Conservation (phyloP, 1,284 basidiomycete genomes). For the Cutaneotrichosporon cavernicola region DNA sequence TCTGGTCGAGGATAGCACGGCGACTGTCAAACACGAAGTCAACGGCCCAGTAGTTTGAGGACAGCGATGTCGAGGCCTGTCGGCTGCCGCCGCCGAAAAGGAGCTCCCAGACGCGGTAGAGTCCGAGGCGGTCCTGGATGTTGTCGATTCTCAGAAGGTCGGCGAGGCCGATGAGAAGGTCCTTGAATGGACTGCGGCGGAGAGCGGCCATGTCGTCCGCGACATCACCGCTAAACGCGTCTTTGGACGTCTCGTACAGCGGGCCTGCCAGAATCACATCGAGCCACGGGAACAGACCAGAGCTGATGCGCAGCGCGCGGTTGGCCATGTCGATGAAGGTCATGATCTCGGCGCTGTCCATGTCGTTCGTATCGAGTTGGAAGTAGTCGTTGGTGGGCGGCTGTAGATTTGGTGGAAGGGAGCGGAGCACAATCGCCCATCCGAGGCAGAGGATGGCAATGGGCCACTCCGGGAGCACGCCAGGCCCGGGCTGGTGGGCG, state of each 20-base stretch:
- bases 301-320: conserved; percentile 34
- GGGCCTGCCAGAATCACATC: conserved; percentile 41
- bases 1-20: conserved; percentile 39
- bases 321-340: conserved; percentile 34
- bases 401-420: conserved; percentile 29
- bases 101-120: conserved; percentile 41
- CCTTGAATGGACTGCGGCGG: conserved; percentile 43
- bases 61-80: conserved; percentile 33
- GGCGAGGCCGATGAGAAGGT: conserved; percentile 42
- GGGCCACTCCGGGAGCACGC: conserved; percentile 32
- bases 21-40: conserved; percentile 40
- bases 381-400: conserved; percentile 29
- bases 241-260: conserved; percentile 29
- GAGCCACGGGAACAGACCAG: conserved; percentile 45
- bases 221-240: conserved; percentile 22
- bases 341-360: conserved; percentile 21
- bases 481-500: conserved; percentile 15
- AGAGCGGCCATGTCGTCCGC: conserved; percentile 27
- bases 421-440: conserved; percentile 45
- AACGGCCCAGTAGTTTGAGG: conserved; percentile 45
- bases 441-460: conserved; percentile 46
- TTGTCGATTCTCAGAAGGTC: conserved; percentile 38
- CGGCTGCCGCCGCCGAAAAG: conserved; percentile 40
- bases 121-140: conserved; percentile 35
- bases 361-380: conserved; percentile 25